Conservation (phyloP, 2,329 filamentous ascomycete genomes). For the Fusarium oligoseptatum region DNA sequence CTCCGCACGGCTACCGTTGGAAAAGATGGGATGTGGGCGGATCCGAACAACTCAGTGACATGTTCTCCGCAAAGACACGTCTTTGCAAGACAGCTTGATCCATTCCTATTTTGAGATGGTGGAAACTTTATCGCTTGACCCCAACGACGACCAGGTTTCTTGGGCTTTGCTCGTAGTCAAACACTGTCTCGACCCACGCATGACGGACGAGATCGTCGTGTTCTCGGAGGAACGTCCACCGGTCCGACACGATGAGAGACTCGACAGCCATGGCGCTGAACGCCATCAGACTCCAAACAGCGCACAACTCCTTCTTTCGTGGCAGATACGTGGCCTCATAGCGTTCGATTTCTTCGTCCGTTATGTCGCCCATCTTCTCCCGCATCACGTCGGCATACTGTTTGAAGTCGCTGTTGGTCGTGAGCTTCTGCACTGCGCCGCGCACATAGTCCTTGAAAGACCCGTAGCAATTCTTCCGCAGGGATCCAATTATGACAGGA, state of each 20-base stretch:
- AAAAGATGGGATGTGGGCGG: constrained; percentile 4
- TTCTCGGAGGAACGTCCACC: constrained; percentile 89
- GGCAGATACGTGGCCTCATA: constrained; percentile 77
- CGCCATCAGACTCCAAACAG: constrained; percentile 96
- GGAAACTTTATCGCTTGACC: constrained; percentile 72
- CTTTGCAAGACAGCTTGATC: constrained; percentile 17
- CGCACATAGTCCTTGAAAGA: constrained; percentile 83
- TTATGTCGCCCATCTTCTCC: constrained; percentile 75
- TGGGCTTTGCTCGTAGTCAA: constrained; percentile 88
- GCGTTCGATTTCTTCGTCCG: constrained; percentile 78
- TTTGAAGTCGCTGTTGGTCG: constrained; percentile 67
- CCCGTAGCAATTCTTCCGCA: constrained; percentile 83
- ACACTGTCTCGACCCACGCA: constrained; percentile 94
- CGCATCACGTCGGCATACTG: constrained; percentile 71
- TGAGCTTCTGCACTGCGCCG: constrained; percentile 83
- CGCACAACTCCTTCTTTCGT: constrained; percentile 83
- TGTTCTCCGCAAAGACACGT: constrained; percentile 12
- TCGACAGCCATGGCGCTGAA: constrained; percentile 93
- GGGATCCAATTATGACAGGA: constrained; percentile 87
- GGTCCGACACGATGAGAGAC: constrained; percentile 88
- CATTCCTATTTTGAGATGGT: constrained; percentile 31
- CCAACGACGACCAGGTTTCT: constrained; percentile 94
- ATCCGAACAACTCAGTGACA: constrained; percentile 6
- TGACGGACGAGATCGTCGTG: constrained; percentile 76
- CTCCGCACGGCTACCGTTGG: constrained; percentile 3